Evolutionary conservation across 2,329 filamentous ascomycete genomes (phyloP), one percentile per base, ranked within the genome.

Genomic region (Herpotrichia juniperi): DNA sequence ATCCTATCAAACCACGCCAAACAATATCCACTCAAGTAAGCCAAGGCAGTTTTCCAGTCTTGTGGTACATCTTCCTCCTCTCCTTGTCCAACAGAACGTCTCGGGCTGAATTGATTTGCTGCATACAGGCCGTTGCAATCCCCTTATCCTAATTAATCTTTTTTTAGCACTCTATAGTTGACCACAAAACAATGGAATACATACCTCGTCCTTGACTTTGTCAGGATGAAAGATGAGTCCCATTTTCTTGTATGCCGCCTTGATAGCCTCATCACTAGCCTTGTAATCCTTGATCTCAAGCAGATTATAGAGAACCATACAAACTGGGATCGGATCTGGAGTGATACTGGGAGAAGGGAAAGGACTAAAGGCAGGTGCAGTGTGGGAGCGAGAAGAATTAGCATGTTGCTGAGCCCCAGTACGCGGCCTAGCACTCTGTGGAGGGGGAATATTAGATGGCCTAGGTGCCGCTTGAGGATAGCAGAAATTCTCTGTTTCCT

Each of bases 61-160:
- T 26, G 39, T 63, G 46, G 28, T 63, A 63, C 8, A 43, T 48
- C 14, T 43, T 46, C 21, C 64, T 57, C 14, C 44, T 42, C 4
- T 10, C 26, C 4, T 14, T 16, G 25, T 66, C 54, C 8, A 62
- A 24, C 17, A 69, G 45, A 16, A 69, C 48, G 16, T 66, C 65
- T 31, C 55, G 63, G 0, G 66, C 59, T 4, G 57, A 65, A 25
- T 67, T 67, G 24, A 68, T 50, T 12, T 53, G 51, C 51, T 65
- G 56, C 67, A 69, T 69, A 19, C 45, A 46, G 12, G 45, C 16
- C 1, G 58, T 63, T 1, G 67, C 64, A 7, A 22, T 31, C 12
- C 51, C 53, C 12, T 49, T 50, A 5, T 63, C 46, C 17, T 56
- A n/a, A n/a, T n/a, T n/a, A n/a, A n/a, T n/a, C n/a, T n/a, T n/a